A percentile compares a stretch with the other conserved stretches of the same genome.
Evolutionary conservation across 179 eudicot species (phyloP).

Genomic region (Vitellaria paradoxa): DNA sequence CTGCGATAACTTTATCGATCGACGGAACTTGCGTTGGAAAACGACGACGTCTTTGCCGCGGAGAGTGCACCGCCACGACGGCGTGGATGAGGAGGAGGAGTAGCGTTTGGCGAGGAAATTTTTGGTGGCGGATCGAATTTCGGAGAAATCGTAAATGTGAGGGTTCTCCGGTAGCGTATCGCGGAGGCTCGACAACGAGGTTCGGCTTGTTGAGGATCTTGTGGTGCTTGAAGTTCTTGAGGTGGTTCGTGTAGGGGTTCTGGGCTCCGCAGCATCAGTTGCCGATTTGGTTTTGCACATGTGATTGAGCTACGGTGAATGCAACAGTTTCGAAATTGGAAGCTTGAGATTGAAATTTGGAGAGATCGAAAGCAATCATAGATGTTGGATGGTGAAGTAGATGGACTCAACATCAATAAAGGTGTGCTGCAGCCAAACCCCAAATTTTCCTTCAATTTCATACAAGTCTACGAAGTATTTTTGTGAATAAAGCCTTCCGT

Average conservation of each 20-base stretch:
- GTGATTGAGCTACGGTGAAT: neutral
- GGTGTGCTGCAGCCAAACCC: too few species aligned
- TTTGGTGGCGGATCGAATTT: slow-evolving; percentile 58
- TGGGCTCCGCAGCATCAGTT: slow-evolving; percentile 24
- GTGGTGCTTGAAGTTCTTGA: neutral
- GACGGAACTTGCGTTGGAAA: slow-evolving; percentile 53
- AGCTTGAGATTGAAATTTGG: neutral
- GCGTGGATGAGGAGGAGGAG: slow-evolving; percentile 46
- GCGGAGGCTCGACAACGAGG: slow-evolving; percentile 33
- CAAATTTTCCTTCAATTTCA: too few species aligned
- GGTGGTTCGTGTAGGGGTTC: neutral
- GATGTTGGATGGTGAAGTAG: too few species aligned
- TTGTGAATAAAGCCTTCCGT: too few species aligned
- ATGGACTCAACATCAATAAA: too few species aligned
- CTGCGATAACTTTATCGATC: slow-evolving; percentile 7
- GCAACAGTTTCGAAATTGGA: neutral
- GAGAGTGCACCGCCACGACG: slow-evolving; percentile 56
- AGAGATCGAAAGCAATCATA: neutral
- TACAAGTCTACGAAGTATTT: too few species aligned
- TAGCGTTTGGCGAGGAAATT: slow-evolving; percentile 51
- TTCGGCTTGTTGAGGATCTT: neutral
- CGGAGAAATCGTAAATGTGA: slow-evolving; percentile 55
- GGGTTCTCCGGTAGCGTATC: slow-evolving; percentile 53
- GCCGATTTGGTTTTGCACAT: slow-evolving; percentile 44
- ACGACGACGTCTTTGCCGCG: slow-evolving; percentile 46